Base-by-base conservation (phyloP, 768 basidiomycete genomes). In the Lactifluus subvellereus region DNA sequence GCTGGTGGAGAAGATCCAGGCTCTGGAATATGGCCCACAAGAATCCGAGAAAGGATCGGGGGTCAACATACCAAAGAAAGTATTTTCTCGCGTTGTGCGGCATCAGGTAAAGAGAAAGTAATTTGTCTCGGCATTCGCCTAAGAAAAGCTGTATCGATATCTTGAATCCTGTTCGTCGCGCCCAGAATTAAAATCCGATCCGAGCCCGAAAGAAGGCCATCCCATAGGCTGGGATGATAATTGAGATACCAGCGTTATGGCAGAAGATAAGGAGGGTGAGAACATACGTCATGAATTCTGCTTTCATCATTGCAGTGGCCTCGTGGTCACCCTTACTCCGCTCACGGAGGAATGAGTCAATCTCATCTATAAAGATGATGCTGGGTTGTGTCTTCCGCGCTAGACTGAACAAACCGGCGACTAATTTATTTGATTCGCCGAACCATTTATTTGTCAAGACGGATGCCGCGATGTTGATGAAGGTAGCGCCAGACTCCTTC, bases 111-210 rank as follows among this genome's bases (percentile, higher is more conserved):
- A 6, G 83, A 79, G 61, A 99, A 82, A 1, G 89, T 82, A 72
- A 98, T 98, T 11, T 94, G 91, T 74, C 96, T 98, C 1, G 97
- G 97, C 94, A 99, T 94, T n/a, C 95, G 87, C n/a, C 91, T 82
- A 27, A 94, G 77, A 67, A 94, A 89, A 32, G 91, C 90, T 2
- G 85, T 75, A 70, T 94, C 91, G 59, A 94, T 93, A 67, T 98
- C 97, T 70, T 88, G 88, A 20, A 95, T 94, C 62, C 96, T 79
- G 73, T 99, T 98, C 8, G 96, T 98, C 0, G 96, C 95, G 16
- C 96, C 96, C 2, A 99, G 84, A 6, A 97, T 89, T 62, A 98
- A 72, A 66, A 98, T 93, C 30, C 91, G 80, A 67, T 94, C 89
- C 0, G 82, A 79, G 13, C 85, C 82, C 0, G 94, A 93, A 6